These are phyloP conservation scores for Amaranthus tricolor DNA, from an alignment of 179 eudicot species.

Conservation along the genomic window DNA sequence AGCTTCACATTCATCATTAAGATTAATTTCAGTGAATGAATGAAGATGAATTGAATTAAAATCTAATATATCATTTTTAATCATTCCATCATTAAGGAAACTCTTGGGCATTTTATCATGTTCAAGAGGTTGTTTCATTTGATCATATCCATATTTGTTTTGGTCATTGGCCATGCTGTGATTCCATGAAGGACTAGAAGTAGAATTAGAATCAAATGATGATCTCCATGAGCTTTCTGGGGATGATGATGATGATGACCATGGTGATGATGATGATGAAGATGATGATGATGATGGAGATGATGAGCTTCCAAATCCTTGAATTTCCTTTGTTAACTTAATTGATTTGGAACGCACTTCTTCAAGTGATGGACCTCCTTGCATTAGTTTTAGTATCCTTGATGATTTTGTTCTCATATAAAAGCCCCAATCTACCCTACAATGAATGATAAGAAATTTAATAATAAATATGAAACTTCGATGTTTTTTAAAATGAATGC, in stretches of 20 bases:
- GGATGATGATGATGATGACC: constrained; percentile 26
- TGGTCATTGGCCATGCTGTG: not conserved
- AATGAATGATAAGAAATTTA: too few species aligned
- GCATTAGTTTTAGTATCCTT: constrained; percentile 37
- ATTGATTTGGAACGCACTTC: constrained; percentile 46
- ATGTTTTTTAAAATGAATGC: not conserved
- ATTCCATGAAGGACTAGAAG: constrained; percentile 27
- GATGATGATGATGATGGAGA: constrained; percentile 18
- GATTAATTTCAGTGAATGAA: constrained; percentile 23
- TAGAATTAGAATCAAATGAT: constrained; percentile 29
- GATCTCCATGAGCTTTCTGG: constrained; percentile 32
- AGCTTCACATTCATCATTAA: constrained; percentile 15
- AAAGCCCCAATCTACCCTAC: constrained; percentile 49
- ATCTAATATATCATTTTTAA: constrained; percentile 5
- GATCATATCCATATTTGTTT: not conserved
- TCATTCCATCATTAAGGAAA: constrained; percentile 10
- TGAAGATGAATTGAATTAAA: constrained; percentile 18
- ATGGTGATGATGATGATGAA: constrained; percentile 16
- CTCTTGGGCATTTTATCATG: constrained; percentile 14
- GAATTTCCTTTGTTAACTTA: constrained; percentile 40
- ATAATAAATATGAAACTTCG: too few species aligned
- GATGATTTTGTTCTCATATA: constrained; percentile 40
- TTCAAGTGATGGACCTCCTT: constrained; percentile 35
- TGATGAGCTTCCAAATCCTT: constrained; percentile 44
- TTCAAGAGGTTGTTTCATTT: not conserved